Base-by-base conservation (phyloP, 2,329 filamentous ascomycete species). In the Aspergillus alliaceus region DNA sequence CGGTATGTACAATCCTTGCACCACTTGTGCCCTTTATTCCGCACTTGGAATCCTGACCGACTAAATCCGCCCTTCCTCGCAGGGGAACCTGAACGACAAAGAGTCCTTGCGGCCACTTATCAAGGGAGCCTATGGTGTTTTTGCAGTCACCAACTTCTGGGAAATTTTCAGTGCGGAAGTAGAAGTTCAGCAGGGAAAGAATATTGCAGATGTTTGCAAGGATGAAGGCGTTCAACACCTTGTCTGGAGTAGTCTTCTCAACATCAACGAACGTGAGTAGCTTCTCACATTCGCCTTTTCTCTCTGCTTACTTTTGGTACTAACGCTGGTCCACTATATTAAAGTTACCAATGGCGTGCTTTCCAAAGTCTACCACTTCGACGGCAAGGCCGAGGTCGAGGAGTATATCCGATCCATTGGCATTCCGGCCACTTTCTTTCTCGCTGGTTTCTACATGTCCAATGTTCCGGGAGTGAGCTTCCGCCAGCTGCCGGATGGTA, bases 71-170 rank as follows among this genome's bases (percentile, higher is more conserved):
- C 39, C 27, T 20, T 18, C 39, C 39, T 11, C 12, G 18, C 18
- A 76, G 59, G 80, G 73, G 6, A 76, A 82, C 44, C 61, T 80
- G 18, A 66, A 71, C 51, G 69, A 76, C 58, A 68, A 69, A 27
- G 59, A 62, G 4, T 78, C 79, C 2, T 64, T 84, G 7, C 66
- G 68, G 5, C 27, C 60, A 11, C 81, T 79, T 2, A 64, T 84
- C 18, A 60, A 65, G 1, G 77, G 76, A 37, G 78, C 74, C 1
- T 76, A 82, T 59, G 78, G 79, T 0, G 76, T 82, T 32, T 84
- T 83, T 66, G 64, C 71, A 11, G 75, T 83, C 56, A 83, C 80
- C 20, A 75, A 53, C 65, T 42, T 22, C 39, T 42, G 39, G 39
- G 77, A 74, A 67, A 82, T 69, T 9, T 57, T 51, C 24, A 51